These are phyloP conservation scores for Monosporozyma solicola DNA, from an alignment of 805 yeast genomes.

Conservation along the genomic window DNA sequence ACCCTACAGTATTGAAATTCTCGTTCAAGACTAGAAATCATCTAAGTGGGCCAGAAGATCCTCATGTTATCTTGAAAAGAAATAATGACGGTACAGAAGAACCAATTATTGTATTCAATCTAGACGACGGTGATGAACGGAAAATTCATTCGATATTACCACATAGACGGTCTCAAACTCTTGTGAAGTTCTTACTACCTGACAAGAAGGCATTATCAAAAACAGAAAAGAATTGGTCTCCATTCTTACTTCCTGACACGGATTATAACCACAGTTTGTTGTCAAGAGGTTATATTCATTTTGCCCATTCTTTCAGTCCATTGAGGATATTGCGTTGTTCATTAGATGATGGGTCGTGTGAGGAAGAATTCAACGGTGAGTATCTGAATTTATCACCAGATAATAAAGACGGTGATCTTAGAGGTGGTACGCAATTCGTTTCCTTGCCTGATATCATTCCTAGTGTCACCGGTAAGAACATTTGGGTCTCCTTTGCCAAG, in stretches of 20 bases:
- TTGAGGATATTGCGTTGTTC: conserved; percentile 16
- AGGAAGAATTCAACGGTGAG: conserved; percentile 8
- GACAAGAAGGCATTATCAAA: background rate
- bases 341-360: conserved; percentile 14
- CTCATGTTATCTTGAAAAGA: conserved; percentile 5
- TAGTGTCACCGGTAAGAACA: conserved; percentile 9
- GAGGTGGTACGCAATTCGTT: conserved; percentile 15
- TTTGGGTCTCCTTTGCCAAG: conserved; percentile 19
- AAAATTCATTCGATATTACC: conserved; percentile 5
- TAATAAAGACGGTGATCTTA: conserved; percentile 7
- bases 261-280: conserved; percentile 3
- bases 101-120: conserved; percentile 8
- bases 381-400: conserved; percentile 6
- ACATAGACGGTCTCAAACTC: conserved; percentile 4
- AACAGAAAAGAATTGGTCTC: conserved; percentile 10
- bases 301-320: background rate
- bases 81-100: conserved; percentile 5
- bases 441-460: conserved; percentile 12
- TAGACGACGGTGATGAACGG: conserved; percentile 1
- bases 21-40: background rate
- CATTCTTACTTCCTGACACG: conserved; percentile 5
- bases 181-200: background rate
- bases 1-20: conserved; percentile 6
- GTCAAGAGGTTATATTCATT: conserved; percentile 16
- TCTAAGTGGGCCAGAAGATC: conserved; percentile 9